These are phyloP conservation scores for Candida nemodendra DNA, from an alignment of 805 yeast species.

Conservation along the genomic window DNA sequence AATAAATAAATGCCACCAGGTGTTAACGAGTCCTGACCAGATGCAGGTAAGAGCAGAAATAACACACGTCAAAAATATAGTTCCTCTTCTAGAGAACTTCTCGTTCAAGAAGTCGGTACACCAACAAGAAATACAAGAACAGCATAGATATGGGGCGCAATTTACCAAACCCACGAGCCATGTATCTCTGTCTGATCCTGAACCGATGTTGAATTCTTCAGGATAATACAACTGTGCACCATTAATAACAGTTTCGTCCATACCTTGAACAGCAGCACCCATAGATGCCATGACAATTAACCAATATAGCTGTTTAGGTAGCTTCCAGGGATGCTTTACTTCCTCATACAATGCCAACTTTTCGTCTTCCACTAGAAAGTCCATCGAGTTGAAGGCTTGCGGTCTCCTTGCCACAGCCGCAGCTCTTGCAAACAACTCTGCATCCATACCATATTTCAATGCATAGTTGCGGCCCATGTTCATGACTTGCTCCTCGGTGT, in stretches of 20 bases:
- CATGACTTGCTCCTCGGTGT: slow-evolving; percentile 61
- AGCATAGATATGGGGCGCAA: slow-evolving; percentile 69
- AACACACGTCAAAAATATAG: slow-evolving; percentile 61
- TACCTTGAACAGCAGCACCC: slow-evolving; percentile 80
- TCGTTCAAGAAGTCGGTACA: slow-evolving; percentile 58
- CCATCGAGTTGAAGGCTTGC: slow-evolving; percentile 55
- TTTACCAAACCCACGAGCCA: slow-evolving; percentile 64
- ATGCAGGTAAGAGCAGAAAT: slow-evolving; percentile 62
- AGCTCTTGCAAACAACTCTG: slow-evolving; percentile 58
- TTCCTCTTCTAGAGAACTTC: slow-evolving; percentile 60
- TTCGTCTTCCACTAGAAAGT: slow-evolving; percentile 53
- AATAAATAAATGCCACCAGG: slow-evolving; percentile 68
- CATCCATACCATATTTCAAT: slow-evolving; percentile 50
- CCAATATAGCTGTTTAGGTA: slow-evolving; percentile 47
- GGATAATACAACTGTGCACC: slow-evolving; percentile 71
- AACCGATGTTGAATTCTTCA: slow-evolving; percentile 47
- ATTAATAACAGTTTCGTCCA: slow-evolving; percentile 74
- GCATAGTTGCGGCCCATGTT: slow-evolving; percentile 71
- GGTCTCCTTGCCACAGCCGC: slow-evolving; percentile 71
- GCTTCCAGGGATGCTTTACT: slow-evolving; percentile 43
- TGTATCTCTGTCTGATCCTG: slow-evolving; percentile 45
- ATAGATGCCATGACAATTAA: slow-evolving; percentile 67
- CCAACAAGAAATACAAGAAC: slow-evolving; percentile 63
- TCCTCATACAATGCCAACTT: slow-evolving; percentile 49
- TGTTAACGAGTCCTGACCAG: slow-evolving; percentile 64